phyloP scores from a whole-genome alignment of 2,329 filamentous ascomycete species.

The Aspergillus tamarii region DNA sequence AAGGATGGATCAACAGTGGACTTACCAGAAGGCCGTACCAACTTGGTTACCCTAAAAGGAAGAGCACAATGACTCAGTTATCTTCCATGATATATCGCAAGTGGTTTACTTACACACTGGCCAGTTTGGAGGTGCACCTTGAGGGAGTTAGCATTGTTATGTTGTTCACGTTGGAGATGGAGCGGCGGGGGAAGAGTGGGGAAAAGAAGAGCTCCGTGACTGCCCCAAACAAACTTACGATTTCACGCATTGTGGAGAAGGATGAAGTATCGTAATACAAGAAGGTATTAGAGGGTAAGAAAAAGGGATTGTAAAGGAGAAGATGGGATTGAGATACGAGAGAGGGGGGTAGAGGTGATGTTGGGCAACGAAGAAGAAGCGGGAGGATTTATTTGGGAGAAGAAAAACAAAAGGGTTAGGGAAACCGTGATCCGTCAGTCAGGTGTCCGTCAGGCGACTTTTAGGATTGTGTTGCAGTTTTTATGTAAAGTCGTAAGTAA shows the following conservation, averaged over 20 bases:
- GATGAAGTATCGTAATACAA: slow-evolving; percentile 16
- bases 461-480: neutral
- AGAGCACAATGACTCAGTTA: slow-evolving; percentile 24
- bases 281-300: slow-evolving; percentile 19
- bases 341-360: slow-evolving; percentile 21
- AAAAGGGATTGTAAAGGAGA: slow-evolving; percentile 17
- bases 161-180: slow-evolving; percentile 7
- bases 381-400: slow-evolving; percentile 7
- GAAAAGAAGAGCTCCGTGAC: slow-evolving; percentile 34
- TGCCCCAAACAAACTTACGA: slow-evolving; percentile 59
- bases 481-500: neutral
- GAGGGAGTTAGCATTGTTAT: slow-evolving; percentile 45
- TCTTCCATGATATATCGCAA: slow-evolving; percentile 23
- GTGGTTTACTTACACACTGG: slow-evolving; percentile 79
- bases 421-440: neutral
- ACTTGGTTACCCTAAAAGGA: slow-evolving; percentile 93
- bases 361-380: slow-evolving; percentile 5
- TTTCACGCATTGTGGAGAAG: slow-evolving; percentile 70
- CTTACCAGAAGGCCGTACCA: slow-evolving; percentile 98
- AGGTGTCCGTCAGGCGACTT: neutral
- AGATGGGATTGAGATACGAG: slow-evolving; percentile 22
- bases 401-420: neutral
- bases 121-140: slow-evolving; percentile 99
- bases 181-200: slow-evolving; percentile 9
- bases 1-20: slow-evolving; percentile 23